Evolutionary conservation across 768 basidiomycete species (phyloP), one percentile per base, ranked within the genome.

Genomic region (Auriculariales sp.): DNA sequence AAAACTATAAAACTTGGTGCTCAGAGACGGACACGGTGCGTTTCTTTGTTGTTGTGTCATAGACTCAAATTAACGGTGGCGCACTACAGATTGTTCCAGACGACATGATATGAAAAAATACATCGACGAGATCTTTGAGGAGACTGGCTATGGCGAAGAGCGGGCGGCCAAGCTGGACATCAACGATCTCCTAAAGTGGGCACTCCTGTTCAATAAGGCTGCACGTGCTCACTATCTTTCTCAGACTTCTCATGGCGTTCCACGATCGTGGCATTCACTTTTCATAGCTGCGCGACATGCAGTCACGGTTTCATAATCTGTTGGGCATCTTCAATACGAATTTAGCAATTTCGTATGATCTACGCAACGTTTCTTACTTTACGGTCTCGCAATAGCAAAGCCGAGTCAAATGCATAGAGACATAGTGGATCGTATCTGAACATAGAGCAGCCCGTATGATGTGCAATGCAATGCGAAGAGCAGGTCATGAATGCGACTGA

Each of bases 161-260:
- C 77, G 93, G 39, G 89, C 88, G 1, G 78, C 90, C 2, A 97
- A 97, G 65, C 93, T 98, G 91, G 79, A 83, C 51, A 72, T 95
- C 10, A 85, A 94, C 55, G 93, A 94, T 61, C 70, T 97, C 22
- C 68, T 97, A 31, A 91, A 84, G 89, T 90, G 28, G 15, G 31
- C 46, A 3, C 11, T 36, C 31, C 19, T 49, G 30, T 31, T n/a
- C 17, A 55, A 35, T 58, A n/a, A n/a, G n/a, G n/a, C n/a, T n/a
- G n/a, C n/a, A n/a, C n/a, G n/a, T n/a, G n/a, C n/a, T n/a, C n/a
- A n/a, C n/a, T n/a, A n/a, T n/a, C n/a, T n/a, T n/a, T n/a, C n/a
- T n/a, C n/a, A n/a, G n/a, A n/a, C 35, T 36, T 15, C 35, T 36
- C 35, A 36, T 22, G 7, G 35, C 35, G 7, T 36, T 36, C 35